Conservation (phyloP, 768 basidiomycete species). For the Hortiboletus flavorubellus region DNA sequence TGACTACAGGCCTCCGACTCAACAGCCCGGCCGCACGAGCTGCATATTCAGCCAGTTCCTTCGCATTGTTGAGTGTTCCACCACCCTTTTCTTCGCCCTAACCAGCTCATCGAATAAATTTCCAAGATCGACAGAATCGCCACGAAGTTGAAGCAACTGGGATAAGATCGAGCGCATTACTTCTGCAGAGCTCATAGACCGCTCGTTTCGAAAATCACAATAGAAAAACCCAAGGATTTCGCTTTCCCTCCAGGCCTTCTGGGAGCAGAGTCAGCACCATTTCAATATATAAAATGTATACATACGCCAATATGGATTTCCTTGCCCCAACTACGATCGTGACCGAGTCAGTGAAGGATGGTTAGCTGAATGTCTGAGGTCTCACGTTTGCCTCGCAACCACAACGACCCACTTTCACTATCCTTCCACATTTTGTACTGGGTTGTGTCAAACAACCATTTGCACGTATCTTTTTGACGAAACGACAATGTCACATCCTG, state of each 20-base stretch:
- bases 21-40: background rate
- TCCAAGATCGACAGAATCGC: background rate
- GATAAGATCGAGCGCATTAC: conserved; percentile 1
- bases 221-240: background rate
- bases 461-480: background rate
- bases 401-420: background rate
- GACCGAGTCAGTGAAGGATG: background rate
- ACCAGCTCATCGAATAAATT: background rate
- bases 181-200: background rate
- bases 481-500: background rate
- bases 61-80: background rate
- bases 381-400: conserved; percentile 9
- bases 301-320: conserved; percentile 10
- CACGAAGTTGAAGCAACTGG: conserved; percentile 1
- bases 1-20: background rate
- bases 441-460: conserved; percentile 1
- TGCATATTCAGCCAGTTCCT: background rate
- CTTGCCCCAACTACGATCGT: background rate
- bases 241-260: background rate
- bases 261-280: background rate
- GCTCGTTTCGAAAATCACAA: conserved; percentile 1
- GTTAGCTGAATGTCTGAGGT: too few relatives aligned
- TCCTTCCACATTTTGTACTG: conserved; percentile 1
- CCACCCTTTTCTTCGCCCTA: background rate
- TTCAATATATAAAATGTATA: background rate